Conservation (phyloP, 768 basidiomycete genomes). For the Fistulinella prunicolor region DNA sequence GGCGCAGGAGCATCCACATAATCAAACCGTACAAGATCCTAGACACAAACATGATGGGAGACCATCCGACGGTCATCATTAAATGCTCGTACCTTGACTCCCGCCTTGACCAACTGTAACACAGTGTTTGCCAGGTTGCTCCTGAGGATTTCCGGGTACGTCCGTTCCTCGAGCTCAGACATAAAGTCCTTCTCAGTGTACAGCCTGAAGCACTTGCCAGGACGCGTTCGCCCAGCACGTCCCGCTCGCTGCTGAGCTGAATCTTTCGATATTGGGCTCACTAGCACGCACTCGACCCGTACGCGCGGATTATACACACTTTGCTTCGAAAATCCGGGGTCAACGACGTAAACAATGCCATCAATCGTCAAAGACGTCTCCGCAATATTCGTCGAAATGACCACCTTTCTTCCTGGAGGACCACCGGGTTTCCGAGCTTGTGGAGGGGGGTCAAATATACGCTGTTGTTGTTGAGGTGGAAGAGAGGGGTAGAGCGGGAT, state of each 20-base stretch:
- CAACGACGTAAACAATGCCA: conserved; percentile 99
- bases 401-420: conserved; percentile 88
- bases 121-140: conserved; percentile 94
- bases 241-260: conserved; percentile 95
- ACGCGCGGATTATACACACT: conserved; percentile 98
- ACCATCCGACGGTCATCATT: not conserved
- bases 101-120: conserved; percentile 90
- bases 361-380: conserved; percentile 98
- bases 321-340: conserved; percentile 96
- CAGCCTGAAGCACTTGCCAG: conserved; percentile 95
- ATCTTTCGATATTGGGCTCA: conserved; percentile 95
- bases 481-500: conserved; percentile 95
- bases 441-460: conserved; percentile 92
- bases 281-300: conserved; percentile 89
- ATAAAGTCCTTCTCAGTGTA: conserved; percentile 99
- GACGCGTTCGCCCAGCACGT: conserved; percentile 92
- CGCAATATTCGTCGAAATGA: conserved; percentile 95
- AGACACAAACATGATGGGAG: not conserved
- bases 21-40: conserved; percentile 84
- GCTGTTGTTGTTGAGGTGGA: conserved; percentile 91
- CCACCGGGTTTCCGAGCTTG: conserved; percentile 55
- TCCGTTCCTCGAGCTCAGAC: conserved; percentile 94
- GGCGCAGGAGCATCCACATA: conserved; percentile 93
- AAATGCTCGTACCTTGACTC: conserved; percentile 61
- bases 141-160: conserved; percentile 92